Conservation (phyloP, 2,329 filamentous ascomycete species). For the Verticillium nonalfalfae region DNA sequence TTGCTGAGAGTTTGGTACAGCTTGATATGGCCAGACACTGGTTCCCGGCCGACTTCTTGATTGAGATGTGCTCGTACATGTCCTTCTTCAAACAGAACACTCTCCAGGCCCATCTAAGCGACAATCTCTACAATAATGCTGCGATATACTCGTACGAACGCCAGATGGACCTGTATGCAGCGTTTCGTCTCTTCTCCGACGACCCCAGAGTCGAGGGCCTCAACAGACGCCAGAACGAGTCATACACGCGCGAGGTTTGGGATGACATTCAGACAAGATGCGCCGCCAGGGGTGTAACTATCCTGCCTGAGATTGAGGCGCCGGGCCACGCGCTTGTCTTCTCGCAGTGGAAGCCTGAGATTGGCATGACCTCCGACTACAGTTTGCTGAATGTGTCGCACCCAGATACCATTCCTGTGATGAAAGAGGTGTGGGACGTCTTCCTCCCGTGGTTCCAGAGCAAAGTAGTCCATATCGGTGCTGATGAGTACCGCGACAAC, state of each 20-base stretch:
- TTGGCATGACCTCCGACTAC: constrained; percentile 37
- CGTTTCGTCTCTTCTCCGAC: constrained; percentile 31
- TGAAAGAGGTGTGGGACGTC: constrained; percentile 43
- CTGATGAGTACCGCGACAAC: constrained; percentile 40
- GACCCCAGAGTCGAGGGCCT: constrained; percentile 14
- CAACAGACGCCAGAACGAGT: constrained; percentile 17
- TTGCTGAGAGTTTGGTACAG: background rate
- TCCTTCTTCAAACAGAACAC: constrained; percentile 41
- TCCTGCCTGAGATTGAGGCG: constrained; percentile 49
- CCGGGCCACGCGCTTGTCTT: constrained; percentile 46
- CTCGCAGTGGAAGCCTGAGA: constrained; percentile 49
- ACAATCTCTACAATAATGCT: constrained; percentile 39
- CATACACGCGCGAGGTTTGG: constrained; percentile 26
- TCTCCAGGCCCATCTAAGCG: constrained; percentile 42
- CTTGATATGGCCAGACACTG: constrained; percentile 18
- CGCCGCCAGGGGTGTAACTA: constrained; percentile 41
- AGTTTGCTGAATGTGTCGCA: constrained; percentile 42
- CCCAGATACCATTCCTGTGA: constrained; percentile 41
- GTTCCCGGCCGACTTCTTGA: constrained; percentile 23
- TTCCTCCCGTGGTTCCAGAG: constrained; percentile 49
- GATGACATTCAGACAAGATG: constrained; percentile 42
- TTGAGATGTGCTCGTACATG: constrained; percentile 35
- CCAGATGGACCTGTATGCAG: constrained; percentile 43
- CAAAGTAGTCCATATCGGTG: constrained; percentile 47
- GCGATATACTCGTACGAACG: constrained; percentile 38